Percentiles rank a stretch among this genome's conserved stretches.
These are phyloP conservation scores for Yamagishiella unicocca DNA, from an alignment of 139 green algal species.

Conservation along the genomic window DNA sequence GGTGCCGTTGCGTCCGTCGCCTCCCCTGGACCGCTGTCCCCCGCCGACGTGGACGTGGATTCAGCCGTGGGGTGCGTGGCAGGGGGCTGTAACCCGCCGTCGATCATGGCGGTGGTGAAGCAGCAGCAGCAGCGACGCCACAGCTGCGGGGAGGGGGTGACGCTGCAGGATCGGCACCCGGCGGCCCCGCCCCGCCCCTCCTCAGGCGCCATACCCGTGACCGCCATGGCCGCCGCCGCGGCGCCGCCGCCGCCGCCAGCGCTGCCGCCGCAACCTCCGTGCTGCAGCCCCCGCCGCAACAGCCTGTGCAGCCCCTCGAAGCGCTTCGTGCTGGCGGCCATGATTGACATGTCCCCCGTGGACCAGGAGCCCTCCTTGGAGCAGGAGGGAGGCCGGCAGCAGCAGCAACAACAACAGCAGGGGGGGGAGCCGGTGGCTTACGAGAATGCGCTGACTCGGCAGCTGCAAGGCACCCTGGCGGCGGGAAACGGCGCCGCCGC, in stretches of 20 bases:
- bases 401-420: neutral
- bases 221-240: neutral
- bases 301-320: slow-evolving; percentile 26
- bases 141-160: neutral
- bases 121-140: neutral
- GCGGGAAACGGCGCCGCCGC: too few species aligned
- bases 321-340: slow-evolving; percentile 29
- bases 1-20: too few species aligned
- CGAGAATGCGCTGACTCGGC: too few species aligned
- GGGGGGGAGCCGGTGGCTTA: neutral
- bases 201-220: neutral
- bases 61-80: neutral
- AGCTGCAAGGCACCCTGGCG: too few species aligned
- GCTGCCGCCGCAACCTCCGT: neutral
- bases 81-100: neutral
- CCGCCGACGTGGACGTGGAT: too few species aligned
- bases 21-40: too few species aligned
- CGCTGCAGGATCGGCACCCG: neutral
- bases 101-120: neutral
- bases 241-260: neutral
- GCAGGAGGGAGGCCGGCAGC: too few species aligned
- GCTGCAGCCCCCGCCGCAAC: neutral
- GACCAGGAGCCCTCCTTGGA: too few species aligned
- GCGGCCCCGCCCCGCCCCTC: neutral
- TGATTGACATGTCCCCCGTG: slow-evolving; percentile 19